Evolutionary conservation across 345 rosid species (phyloP).

Genomic region (Sisymbrium irio): DNA sequence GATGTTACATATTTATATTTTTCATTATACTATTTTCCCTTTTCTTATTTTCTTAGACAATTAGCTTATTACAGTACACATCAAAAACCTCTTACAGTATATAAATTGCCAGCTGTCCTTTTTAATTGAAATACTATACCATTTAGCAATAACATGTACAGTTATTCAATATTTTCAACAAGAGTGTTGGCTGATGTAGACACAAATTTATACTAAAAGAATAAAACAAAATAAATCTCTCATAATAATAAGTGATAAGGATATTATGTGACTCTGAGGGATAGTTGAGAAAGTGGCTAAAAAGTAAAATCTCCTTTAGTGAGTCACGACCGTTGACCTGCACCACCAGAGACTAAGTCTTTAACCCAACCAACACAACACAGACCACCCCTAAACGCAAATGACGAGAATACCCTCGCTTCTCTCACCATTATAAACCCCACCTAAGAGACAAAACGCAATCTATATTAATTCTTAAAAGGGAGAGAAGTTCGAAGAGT

Average conservation of each 20-base stretch:
- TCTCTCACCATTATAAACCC: slow-evolving; percentile 12
- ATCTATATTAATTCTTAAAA: not conserved
- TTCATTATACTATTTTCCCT: not conserved
- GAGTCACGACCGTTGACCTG: slow-evolving; percentile 32
- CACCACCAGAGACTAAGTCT: slow-evolving; percentile 26
- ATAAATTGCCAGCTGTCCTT: not conserved
- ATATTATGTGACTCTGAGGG: not conserved
- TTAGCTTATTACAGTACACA: not conserved
- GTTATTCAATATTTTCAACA: not conserved
- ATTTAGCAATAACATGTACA: not conserved
- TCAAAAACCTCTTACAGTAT: not conserved
- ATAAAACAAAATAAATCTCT: not conserved
- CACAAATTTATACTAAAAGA: not conserved
- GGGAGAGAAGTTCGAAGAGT: not conserved
- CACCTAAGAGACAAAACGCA: not conserved
- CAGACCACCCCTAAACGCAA: not conserved
- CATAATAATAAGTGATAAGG: not conserved
- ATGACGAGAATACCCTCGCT: slow-evolving; percentile 21
- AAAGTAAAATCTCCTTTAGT: slow-evolving; percentile 14
- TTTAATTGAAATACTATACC: not conserved
- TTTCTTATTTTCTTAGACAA: not conserved
- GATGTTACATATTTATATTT: not conserved
- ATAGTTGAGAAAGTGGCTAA: slow-evolving; percentile 16
- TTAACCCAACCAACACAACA: slow-evolving; percentile 29
- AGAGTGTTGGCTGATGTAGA: not conserved